Conservation (phyloP, 2,329 filamentous ascomycete species). For the Trichophyton simii region DNA sequence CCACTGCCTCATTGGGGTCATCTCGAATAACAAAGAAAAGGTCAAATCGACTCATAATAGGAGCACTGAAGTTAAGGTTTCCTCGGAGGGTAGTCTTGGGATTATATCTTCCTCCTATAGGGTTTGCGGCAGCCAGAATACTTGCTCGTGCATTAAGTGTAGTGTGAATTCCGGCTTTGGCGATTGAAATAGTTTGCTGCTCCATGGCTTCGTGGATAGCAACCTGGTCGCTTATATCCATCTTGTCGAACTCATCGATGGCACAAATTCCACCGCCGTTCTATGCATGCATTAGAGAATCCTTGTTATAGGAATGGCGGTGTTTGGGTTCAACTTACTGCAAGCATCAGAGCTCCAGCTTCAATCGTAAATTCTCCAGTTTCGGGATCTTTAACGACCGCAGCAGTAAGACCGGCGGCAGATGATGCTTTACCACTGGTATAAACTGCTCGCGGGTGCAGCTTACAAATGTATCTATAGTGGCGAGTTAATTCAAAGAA, state of each 20-base stretch:
- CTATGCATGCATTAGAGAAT: conserved; percentile 16
- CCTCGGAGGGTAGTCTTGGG: conserved; percentile 83
- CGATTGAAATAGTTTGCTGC: conserved; percentile 98
- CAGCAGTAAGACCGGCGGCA: conserved; percentile 90
- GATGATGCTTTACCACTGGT: conserved; percentile 96
- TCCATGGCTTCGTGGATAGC: conserved; percentile 99
- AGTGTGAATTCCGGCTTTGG: conserved; percentile 95
- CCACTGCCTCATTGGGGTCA: conserved; percentile 85
- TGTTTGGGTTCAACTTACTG: conserved; percentile 34
- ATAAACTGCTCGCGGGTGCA: conserved; percentile 92
- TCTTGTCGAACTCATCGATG: conserved; percentile 99
- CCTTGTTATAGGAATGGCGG: not conserved
- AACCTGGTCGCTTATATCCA: conserved; percentile 94
- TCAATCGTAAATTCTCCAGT: conserved; percentile 98
- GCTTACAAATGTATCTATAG: conserved; percentile 70
- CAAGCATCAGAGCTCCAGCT: conserved; percentile 92
- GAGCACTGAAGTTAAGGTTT: conserved; percentile 97
- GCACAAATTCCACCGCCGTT: conserved; percentile 86
- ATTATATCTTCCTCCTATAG: conserved; percentile 87
- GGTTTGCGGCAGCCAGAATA: conserved; percentile 92
- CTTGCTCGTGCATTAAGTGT: conserved; percentile 91
- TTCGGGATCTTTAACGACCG: conserved; percentile 95
- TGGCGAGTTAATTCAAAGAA: not conserved
- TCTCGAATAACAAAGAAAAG: conserved; percentile 96
- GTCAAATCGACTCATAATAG: conserved; percentile 99